Evolutionary conservation across 768 basidiomycete genomes (phyloP).

Genomic region (Lyophyllum shimeji): DNA sequence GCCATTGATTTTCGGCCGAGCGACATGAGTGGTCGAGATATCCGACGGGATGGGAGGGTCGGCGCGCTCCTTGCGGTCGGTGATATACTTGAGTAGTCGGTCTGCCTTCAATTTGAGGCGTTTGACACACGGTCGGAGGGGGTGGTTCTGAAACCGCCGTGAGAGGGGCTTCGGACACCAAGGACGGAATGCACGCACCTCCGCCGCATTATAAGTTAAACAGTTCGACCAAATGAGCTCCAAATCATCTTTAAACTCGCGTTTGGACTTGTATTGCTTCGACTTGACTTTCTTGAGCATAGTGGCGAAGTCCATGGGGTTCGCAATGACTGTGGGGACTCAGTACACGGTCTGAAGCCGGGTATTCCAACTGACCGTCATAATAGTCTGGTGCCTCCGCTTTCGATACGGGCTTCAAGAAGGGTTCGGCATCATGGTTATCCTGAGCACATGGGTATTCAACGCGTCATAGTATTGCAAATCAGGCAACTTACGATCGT

Average conservation of each 20-base stretch:
- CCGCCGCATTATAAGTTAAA: conserved; percentile 85
- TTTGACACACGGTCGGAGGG: conserved; percentile 77
- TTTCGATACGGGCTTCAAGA: conserved; percentile 90
- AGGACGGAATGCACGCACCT: conserved; percentile 55
- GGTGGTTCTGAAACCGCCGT: conserved; percentile 65
- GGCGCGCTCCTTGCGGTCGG: conserved; percentile 80
- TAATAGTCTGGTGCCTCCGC: conserved; percentile 93
- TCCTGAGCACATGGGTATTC: conserved; percentile 43
- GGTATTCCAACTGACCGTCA: conserved; percentile 57
- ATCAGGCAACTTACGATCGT: conserved; percentile 51
- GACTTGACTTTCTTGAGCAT: conserved; percentile 93
- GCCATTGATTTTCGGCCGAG: conserved; percentile 39
- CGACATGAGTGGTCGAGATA: conserved; percentile 32
- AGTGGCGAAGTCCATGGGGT: conserved; percentile 94
- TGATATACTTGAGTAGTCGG: conserved; percentile 82
- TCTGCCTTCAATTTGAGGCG: conserved; percentile 85
- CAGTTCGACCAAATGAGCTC: conserved; percentile 98
- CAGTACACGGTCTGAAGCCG: conserved; percentile 4
- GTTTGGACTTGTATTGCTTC: conserved; percentile 90
- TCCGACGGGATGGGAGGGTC: conserved; percentile 65
- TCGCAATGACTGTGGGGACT: conserved; percentile 70
- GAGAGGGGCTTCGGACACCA: conserved; percentile 1
- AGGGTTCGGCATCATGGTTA: conserved; percentile 90
- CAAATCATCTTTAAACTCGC: conserved; percentile 90
- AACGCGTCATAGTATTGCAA: conserved; percentile 21